Evolutionary conservation across 2,329 filamentous ascomycete species (phyloP).

Genomic region (Paraconiothyrium brasiliense): DNA sequence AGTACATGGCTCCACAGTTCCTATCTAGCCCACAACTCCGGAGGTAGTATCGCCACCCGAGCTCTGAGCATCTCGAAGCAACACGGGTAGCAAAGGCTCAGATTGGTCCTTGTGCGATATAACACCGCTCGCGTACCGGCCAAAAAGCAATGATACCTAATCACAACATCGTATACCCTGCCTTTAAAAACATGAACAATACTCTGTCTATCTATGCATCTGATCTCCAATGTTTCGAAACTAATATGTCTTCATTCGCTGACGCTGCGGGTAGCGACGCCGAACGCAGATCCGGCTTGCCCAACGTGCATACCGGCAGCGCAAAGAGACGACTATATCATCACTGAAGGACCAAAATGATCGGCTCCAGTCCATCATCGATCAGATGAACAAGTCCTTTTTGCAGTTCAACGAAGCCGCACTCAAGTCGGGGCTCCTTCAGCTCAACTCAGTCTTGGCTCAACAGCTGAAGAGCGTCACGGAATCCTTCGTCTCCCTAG

Average conservation of each 20-base stretch:
- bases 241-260: constrained; percentile 13
- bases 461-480: constrained; percentile 66
- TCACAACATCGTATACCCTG: neutral
- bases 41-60: neutral
- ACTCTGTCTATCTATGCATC: neutral
- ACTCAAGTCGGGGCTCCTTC: constrained; percentile 65
- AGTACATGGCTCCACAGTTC: constrained; percentile 52
- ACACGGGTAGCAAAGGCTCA: neutral
- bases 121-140: too few species aligned
- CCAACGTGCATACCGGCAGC: constrained; percentile 83
- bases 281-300: constrained; percentile 88
- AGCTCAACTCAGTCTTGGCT: constrained; percentile 65
- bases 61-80: neutral
- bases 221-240: neutral
- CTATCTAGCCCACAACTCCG: neutral
- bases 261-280: constrained; percentile 66
- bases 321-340: constrained; percentile 83
- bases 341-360: constrained; percentile 75
- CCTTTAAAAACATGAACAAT: neutral
- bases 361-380: constrained; percentile 73
- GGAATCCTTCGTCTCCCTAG: constrained; percentile 66
- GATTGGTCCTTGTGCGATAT: neutral
- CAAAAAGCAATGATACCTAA: neutral
- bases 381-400: constrained; percentile 79
- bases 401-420: constrained; percentile 71